Evolutionary conservation across 352 stramenopile species (phyloP), one percentile per base, ranked within the genome.

Genomic region (Pythium apleroticum): DNA sequence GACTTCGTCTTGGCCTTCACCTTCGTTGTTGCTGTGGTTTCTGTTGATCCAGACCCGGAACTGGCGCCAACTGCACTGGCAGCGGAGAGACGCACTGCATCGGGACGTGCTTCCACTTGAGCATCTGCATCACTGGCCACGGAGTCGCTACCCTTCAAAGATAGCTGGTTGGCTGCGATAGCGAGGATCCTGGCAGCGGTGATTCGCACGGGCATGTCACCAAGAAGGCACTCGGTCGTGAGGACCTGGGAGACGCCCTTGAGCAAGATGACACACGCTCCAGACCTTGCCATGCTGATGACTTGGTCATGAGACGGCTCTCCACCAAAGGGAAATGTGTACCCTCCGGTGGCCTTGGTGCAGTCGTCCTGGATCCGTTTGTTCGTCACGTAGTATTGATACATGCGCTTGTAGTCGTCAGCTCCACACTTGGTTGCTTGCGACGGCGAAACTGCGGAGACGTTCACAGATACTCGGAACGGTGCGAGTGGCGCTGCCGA

Each of bases 311-410:
- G 12, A 8, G 22, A 37, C 3, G 49, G 49, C 17, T 37, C 8
- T 24, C 49, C 49, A 22, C 10, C 9, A 15, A 56, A 56, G 12
- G 49, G 49, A n/a, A 56, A 56, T 11, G 49, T 56, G 49, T 56
- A 56, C 8, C 49, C 49, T 12, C 49, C 19, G 6, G 49, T 39
- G 15, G 28, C 22, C 24, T 17, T 19, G 2, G 49, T 56, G 49
- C 49, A 56, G 24, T 56, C 49, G 17, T 56, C 28, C 19, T 56
- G 49, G 22, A 56, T 28, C 17, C 19, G 22, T 15, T 56, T 28
- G 28, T 56, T 56, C 2, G 22, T 56, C 24, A 11, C 6, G 49
- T 56, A 56, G 49, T 56, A 56, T 24, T 56, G 24, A 27, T 39
- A 56, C 17, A 56, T 28, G n/a, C 19, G 49, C 49, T 39, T 33